phyloP scores from a whole-genome alignment of 768 basidiomycete genomes.

The Trametes cingulata region DNA sequence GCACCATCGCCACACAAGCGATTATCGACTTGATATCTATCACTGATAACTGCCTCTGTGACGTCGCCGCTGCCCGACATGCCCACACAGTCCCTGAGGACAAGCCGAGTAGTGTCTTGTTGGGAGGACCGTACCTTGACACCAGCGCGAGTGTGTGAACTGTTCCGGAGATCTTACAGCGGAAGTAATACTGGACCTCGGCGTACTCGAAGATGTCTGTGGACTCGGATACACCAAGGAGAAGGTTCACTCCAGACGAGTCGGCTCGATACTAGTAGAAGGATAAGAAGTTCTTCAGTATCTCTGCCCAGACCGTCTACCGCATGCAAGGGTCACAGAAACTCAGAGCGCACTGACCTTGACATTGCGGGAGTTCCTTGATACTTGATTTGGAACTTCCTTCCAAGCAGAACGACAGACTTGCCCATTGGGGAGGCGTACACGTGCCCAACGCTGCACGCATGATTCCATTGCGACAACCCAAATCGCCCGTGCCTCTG shows the following conservation, averaged over 20 bases:
- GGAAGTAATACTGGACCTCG: constrained; percentile 21
- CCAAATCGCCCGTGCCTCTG: background rate
- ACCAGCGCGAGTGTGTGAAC: background rate
- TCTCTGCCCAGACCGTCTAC: too few species aligned
- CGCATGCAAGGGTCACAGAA: too few species aligned
- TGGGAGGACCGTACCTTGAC: background rate
- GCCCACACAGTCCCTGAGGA: constrained; percentile 1
- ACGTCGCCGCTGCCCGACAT: background rate
- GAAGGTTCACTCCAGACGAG: too few species aligned
- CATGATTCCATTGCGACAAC: background rate
- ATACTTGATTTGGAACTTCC: constrained; percentile 31
- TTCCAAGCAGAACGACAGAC: constrained; percentile 35
- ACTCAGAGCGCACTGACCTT: constrained; percentile 28
- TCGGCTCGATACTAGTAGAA: too few species aligned
- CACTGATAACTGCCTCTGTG: background rate
- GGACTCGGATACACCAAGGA: background rate
- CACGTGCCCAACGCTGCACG: constrained; percentile 8
- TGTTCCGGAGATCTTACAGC: background rate
- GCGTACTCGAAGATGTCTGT: background rate
- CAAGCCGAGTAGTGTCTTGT: background rate
- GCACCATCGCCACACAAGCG: constrained; percentile 17
- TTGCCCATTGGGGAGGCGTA: constrained; percentile 41
- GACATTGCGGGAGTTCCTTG: constrained; percentile 29
- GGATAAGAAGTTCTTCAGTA: too few species aligned
- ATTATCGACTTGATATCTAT: constrained; percentile 3